phyloP scores from a whole-genome alignment of 768 basidiomycete species.

The Artomyces pyxidatus region DNA sequence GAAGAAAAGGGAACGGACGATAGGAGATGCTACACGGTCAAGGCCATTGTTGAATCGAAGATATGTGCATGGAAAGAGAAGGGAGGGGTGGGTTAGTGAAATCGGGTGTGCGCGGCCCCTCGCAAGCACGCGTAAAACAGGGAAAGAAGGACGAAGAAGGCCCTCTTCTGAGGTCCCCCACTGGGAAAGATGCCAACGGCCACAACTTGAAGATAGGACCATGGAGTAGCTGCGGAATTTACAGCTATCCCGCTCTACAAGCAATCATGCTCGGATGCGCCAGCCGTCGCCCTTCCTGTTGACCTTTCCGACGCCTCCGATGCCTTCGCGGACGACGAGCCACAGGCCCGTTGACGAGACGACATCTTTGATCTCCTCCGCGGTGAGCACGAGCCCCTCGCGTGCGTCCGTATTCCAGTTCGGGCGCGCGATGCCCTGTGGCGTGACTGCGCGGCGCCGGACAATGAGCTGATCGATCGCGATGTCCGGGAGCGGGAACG shows the following conservation, averaged over 20 bases:
- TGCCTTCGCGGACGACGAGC: slow-evolving; percentile 88
- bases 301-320: slow-evolving; percentile 81
- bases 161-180: background rate
- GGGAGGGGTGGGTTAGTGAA: background rate
- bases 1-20: too few relatives aligned
- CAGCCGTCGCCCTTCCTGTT: slow-evolving; percentile 73
- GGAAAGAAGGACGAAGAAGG: background rate
- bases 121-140: background rate
- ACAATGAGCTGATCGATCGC: slow-evolving; percentile 55
- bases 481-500: slow-evolving; percentile 81
- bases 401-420: slow-evolving; percentile 7
- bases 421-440: slow-evolving; percentile 26
- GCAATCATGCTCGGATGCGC: slow-evolving; percentile 51
- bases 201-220: background rate
- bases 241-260: background rate
- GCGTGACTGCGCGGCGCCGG: slow-evolving; percentile 38
- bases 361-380: slow-evolving; percentile 91
- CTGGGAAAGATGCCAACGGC: background rate
- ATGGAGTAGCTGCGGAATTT: background rate
- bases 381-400: slow-evolving; percentile 59
- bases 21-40: too few relatives aligned
- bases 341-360: slow-evolving; percentile 84
- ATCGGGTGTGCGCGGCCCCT: background rate
- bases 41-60: too few relatives aligned
- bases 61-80: background rate